Evolutionary conservation across 352 stramenopile genomes (phyloP).

Genomic region (Globisporangium megalacanthum): DNA sequence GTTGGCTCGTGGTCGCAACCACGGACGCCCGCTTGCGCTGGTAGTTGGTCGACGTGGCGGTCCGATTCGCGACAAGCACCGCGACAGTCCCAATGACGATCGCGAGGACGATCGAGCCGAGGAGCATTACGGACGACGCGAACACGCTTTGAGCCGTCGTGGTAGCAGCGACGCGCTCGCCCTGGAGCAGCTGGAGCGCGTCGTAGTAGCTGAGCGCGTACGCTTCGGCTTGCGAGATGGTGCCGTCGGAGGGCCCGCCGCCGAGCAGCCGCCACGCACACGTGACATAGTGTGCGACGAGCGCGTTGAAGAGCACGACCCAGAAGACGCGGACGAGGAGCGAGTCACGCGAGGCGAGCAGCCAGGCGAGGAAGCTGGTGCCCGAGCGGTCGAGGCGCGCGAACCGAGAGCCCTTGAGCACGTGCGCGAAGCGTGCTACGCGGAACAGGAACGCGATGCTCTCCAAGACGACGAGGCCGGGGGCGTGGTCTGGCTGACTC

Average conservation of each 20-base stretch:
- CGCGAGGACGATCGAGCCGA: constrained; percentile 48
- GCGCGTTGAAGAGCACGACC: constrained; percentile 30
- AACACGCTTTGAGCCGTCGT: constrained; percentile 32
- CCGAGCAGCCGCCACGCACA: constrained; percentile 41
- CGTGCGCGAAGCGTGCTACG: constrained; percentile 12
- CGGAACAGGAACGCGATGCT: constrained; percentile 14
- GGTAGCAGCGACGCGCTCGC: constrained; percentile 27
- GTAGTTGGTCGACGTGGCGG: constrained; percentile 42
- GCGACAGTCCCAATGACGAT: constrained; percentile 59
- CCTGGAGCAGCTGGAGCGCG: constrained; percentile 42
- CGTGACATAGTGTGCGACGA: constrained; percentile 41
- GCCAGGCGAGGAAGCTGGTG: constrained; percentile 14
- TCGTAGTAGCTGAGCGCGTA: constrained; percentile 43
- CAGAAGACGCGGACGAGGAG: constrained; percentile 29
- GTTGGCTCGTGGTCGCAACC: constrained; percentile 43
- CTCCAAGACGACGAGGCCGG: constrained; percentile 3
- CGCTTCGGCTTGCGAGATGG: constrained; percentile 1
- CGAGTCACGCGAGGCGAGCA: constrained; percentile 28
- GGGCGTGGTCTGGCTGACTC: neutral
- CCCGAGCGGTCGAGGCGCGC: neutral
- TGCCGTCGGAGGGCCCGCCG: neutral
- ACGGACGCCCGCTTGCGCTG: constrained; percentile 62
- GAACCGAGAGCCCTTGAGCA: constrained; percentile 6
- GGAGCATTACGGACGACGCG: constrained; percentile 28
- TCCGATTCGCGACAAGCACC: constrained; percentile 57